These are phyloP conservation scores for Bidens hawaiensis DNA, from an alignment of 140 eudicot species.

Conservation along the genomic window DNA sequence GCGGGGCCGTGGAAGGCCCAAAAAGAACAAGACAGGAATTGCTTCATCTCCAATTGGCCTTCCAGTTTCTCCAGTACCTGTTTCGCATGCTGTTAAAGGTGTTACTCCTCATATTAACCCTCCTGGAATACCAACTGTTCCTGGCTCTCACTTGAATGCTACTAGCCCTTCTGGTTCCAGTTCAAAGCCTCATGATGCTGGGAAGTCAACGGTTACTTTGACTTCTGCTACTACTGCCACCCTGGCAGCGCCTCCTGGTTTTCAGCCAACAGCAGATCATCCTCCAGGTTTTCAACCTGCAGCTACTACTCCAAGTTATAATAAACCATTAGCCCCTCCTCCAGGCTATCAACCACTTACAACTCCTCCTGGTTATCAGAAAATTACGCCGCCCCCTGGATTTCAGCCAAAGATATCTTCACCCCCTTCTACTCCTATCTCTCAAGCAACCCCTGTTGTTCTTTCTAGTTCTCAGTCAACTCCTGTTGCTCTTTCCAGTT, in stretches of 20 bases:
- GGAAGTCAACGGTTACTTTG: constrained; percentile 11
- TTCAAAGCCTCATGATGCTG: constrained; percentile 15
- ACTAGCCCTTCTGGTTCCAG: constrained; percentile 22
- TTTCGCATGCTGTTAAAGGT: constrained; percentile 26
- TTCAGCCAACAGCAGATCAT: constrained; percentile 24
- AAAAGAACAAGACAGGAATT: constrained; percentile 37
- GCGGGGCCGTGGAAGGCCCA: constrained; percentile 98
- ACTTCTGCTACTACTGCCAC: constrained; percentile 16
- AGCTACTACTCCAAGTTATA: constrained; percentile 24
- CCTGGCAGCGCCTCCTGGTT: constrained; percentile 32
- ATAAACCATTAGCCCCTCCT: constrained; percentile 27
- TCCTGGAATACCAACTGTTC: constrained; percentile 19
- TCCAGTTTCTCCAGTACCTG: constrained; percentile 34
- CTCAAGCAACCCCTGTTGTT: constrained; percentile 19
- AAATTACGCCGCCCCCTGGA: constrained; percentile 34
- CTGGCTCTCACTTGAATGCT: constrained; percentile 24
- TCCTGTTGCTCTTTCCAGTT: constrained; percentile 8
- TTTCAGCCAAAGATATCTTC: constrained; percentile 26
- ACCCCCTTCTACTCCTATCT: constrained; percentile 21
- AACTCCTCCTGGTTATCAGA: constrained; percentile 33
- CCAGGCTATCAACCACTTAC: constrained; percentile 24
- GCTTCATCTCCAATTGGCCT: constrained; percentile 32
- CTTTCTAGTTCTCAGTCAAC: constrained; percentile 22
- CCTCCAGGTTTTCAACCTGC: constrained; percentile 40
- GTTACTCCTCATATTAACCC: constrained; percentile 26